Base-by-base conservation (phyloP, 148 eudicot genomes). In the Oxyria digyna region DNA sequence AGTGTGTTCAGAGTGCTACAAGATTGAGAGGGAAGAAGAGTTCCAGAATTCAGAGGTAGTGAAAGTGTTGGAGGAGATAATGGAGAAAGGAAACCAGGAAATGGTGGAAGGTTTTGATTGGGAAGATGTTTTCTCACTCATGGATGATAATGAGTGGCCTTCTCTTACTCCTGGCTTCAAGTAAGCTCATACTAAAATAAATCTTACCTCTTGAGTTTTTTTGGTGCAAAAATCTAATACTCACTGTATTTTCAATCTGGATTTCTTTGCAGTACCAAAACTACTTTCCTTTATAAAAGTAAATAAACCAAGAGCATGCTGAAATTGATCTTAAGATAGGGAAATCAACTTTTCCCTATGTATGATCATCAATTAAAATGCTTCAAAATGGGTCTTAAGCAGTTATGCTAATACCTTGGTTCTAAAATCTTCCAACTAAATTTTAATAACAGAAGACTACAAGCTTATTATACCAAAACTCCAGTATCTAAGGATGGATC, bases 61-160 rank as follows among this genome's bases (percentile, higher is more conserved):
- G 41, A 72, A 81, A 38, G 70, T 80, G 84, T 18, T 92, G 83
- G 79, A 87, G 2, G 96, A 91, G 68, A 42, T 85, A 72, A 3
- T 84, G 17, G 81, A 84, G 42, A 85, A 76, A 63, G 84, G 84
- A 23, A 67, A 74, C 38, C 80, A 65, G 6, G 77, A 76, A 21
- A 87, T 78, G 71, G 37, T 89, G 38, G 93, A 89, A 38, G 80
- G 83, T 32, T 73, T 81, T 41, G 97, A 92, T 45, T 92, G 97
- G 97, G 97, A 92, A 48, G 97, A 92, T 74, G 93, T 85, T 42
- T 80, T 89, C 77, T 79, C 81, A 62, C 87, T 92, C 41, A 71
- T 87, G 32, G 93, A 92, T 71, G 87, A 76, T 29, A 84, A 87
- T 50, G 79, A 87, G 15, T 92, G 97, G 93, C 89, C 93, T 14